Evolutionary conservation across 371 early-diverging fungal species (phyloP), one percentile per base, ranked within the genome.

Genomic region (Rhizomucor pusillus): DNA sequence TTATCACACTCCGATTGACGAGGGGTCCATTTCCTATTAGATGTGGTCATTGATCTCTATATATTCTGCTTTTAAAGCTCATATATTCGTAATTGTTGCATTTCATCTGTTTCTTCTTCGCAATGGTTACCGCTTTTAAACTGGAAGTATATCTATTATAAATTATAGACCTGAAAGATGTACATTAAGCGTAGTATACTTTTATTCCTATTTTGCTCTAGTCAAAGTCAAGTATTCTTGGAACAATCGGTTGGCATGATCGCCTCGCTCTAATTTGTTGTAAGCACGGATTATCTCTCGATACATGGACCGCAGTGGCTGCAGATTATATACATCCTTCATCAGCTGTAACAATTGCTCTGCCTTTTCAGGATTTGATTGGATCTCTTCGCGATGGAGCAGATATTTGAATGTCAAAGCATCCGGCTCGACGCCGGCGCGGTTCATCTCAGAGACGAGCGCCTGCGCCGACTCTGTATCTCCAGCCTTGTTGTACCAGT

Each of bases 361-460:
- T 12, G 75, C 75, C 11, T 54, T 60, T 7, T 65, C 58, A 9
- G 70, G 69, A 37, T 69, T 54, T 14, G 59, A 50, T 34, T 60
- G 51, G 12, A 71, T 37, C 4, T 75, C 79, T 57, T 73, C 68
- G 20, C 67, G 67, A 33, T 66, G 66, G 56, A 79, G 64, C 2
- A 79, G 36, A 39, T 71, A 62, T 47, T 75, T 70, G 50, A 75
- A 79, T 2, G 75, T 69, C 13, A 57, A 53, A 0, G 67, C 53
- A 25, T 63, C 69, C 3, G 79, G 79, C 25, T 73, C 61, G 39
- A 79, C 41, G 11, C 40, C 55, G 13, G 39, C 41, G 12, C 45
- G 44, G 41, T 73, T 71, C 79, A 78, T 75, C 13, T 71, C 73
- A 29, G 62, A 47, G 40, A 78, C 67, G 3, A 70, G 25, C 9